Evolutionary conservation across 306 rosid species (phyloP).

Genomic region (Trifolium pratense): DNA sequence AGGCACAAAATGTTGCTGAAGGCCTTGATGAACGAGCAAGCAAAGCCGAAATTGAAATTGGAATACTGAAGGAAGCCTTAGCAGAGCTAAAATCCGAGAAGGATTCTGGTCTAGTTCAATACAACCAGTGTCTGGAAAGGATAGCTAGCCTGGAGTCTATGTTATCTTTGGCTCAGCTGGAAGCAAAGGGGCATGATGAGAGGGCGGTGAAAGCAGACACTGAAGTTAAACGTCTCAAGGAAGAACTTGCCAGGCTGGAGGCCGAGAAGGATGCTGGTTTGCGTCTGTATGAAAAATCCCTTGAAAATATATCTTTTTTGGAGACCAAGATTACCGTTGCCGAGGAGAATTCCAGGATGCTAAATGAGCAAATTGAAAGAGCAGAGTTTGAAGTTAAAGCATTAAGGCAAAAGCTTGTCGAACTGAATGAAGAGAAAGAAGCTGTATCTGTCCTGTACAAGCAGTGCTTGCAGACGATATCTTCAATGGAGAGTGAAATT

Average conservation of each 20-base stretch:
- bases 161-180: slow-evolving; percentile 58
- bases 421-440: slow-evolving; percentile 73
- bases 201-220: slow-evolving; percentile 70
- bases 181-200: slow-evolving; percentile 60
- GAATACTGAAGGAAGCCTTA: slow-evolving; percentile 76
- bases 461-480: slow-evolving; percentile 72
- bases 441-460: slow-evolving; percentile 55
- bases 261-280: slow-evolving; percentile 72
- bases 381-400: slow-evolving; percentile 65
- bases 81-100: slow-evolving; percentile 65
- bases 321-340: slow-evolving; percentile 70
- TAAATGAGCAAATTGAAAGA: slow-evolving; percentile 64
- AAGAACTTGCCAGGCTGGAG: slow-evolving; percentile 64
- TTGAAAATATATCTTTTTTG: slow-evolving; percentile 73
- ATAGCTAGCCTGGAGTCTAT: slow-evolving; percentile 64
- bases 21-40: slow-evolving; percentile 84
- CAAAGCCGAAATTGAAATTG: slow-evolving; percentile 87
- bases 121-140: slow-evolving; percentile 69
- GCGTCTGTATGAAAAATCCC: slow-evolving; percentile 63
- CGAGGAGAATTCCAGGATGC: slow-evolving; percentile 71
- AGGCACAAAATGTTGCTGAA: slow-evolving; percentile 61
- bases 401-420: slow-evolving; percentile 56
- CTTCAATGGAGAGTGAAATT: slow-evolving; percentile 72
- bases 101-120: slow-evolving; percentile 71
- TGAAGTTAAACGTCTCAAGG: slow-evolving; percentile 64